A percentile compares a stretch with the other conserved stretches of the same genome.
Evolutionary conservation across 164 flowering plant species (phyloP).

Genomic region (Sedum album): DNA sequence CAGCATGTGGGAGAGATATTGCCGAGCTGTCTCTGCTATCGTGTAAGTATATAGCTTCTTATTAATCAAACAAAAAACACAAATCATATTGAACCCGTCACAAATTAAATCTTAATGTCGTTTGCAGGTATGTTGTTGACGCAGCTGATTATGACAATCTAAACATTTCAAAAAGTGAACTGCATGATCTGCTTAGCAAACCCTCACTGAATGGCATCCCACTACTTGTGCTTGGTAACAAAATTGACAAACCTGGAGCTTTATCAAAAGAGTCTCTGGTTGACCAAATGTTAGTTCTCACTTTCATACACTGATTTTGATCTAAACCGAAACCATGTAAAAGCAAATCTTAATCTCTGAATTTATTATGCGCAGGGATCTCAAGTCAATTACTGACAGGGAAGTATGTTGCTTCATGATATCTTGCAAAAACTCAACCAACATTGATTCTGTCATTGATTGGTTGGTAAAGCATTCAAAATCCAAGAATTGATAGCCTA

Average conservation of each 20-base stretch:
- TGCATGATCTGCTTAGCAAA: slow-evolving; percentile 34
- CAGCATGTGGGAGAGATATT: slow-evolving; percentile 98
- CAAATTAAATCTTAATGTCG: background rate
- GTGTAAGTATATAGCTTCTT: slow-evolving; percentile 37
- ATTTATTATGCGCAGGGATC: slow-evolving; percentile 32
- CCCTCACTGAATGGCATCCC: slow-evolving; percentile 33
- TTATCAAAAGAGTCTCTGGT: slow-evolving; percentile 27
- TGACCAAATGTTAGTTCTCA: slow-evolving; percentile 28
- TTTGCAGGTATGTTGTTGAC: slow-evolving; percentile 33
- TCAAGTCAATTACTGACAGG: slow-evolving; percentile 44
- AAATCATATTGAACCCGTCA: background rate
- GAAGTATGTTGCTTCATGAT: slow-evolving; percentile 69
- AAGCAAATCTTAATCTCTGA: background rate
- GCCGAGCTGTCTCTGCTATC: slow-evolving; percentile 90
- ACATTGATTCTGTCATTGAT: slow-evolving; percentile 53
- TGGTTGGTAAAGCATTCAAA: slow-evolving; percentile 73
- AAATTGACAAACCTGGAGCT: slow-evolving; percentile 37
- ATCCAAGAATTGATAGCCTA: slow-evolving; percentile 30
- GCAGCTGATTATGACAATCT: slow-evolving; percentile 33
- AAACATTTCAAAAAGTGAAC: slow-evolving; percentile 30
- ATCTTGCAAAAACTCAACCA: slow-evolving; percentile 65
- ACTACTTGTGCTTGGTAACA: slow-evolving; percentile 34
- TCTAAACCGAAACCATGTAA: background rate
- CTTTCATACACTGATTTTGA: background rate
- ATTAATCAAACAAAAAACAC: background rate